A percentile compares a stretch with the other conserved stretches of the same genome.
phyloP scores from a whole-genome alignment of 805 yeast genomes.

The Schizosaccharomyces lindneri region DNA sequence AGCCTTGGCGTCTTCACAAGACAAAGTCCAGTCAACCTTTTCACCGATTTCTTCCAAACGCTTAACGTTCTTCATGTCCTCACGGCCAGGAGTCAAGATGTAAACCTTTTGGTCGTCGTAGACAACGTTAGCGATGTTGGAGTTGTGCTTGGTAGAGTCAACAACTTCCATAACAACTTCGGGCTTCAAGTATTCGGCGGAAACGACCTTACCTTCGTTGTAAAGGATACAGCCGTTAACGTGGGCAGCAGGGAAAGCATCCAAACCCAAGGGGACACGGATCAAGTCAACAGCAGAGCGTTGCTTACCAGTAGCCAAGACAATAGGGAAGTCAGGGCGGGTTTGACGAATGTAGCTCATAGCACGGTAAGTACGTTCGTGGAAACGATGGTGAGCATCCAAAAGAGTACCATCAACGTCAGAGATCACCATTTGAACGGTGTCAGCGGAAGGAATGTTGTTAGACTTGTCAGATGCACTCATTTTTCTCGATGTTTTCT shows the following conservation, averaged over 20 bases:
- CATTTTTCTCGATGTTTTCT: neutral
- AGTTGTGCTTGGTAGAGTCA: neutral
- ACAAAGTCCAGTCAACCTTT: neutral
- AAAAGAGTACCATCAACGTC: conserved; percentile 3
- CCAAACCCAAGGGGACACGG: neutral
- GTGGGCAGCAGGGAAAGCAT: conserved; percentile 1
- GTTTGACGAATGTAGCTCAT: neutral
- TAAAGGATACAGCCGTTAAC: conserved; percentile 1
- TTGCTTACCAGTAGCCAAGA: conserved; percentile 2
- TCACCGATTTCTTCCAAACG: neutral
- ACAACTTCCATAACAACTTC: neutral
- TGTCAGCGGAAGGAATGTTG: neutral
- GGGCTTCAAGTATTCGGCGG: neutral
- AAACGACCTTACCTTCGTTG: neutral
- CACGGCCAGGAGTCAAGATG: conserved; percentile 1
- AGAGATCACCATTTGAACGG: neutral
- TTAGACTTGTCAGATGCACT: neutral
- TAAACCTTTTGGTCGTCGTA: conserved; percentile 1
- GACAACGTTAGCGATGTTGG: conserved; percentile 1
- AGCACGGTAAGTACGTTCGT: conserved; percentile 1
- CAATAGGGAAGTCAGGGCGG: conserved; percentile 1
- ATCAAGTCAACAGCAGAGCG: conserved; percentile 1
- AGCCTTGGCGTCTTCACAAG: neutral
- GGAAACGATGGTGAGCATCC: conserved; percentile 1
- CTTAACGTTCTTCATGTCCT: neutral